Conservation (phyloP, 306 rosid species). For the Luffa aegyptiaca region DNA sequence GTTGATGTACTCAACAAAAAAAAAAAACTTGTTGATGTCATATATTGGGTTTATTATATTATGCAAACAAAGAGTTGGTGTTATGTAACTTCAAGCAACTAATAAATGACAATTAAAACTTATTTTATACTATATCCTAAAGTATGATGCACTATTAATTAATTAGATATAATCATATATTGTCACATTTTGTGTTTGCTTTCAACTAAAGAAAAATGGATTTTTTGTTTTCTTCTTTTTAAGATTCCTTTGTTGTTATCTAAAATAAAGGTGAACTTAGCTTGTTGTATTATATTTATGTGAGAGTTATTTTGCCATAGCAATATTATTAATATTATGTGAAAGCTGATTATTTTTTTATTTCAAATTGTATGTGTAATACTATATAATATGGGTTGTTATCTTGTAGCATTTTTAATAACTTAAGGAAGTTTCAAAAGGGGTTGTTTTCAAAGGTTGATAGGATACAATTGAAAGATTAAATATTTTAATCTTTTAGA, state of each 20-base stretch:
- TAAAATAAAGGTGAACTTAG: neutral
- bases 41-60: neutral
- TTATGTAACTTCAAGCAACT: neutral
- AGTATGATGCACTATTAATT: neutral
- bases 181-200: constrained; percentile 6
- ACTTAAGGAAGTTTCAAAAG: neutral
- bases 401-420: neutral
- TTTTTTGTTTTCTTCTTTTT: neutral
- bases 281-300: neutral
- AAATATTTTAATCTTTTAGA: neutral
- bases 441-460: neutral
- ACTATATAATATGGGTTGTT: neutral
- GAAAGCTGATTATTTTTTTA: neutral
- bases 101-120: neutral
- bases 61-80: neutral
- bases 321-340: neutral
- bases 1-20: no score
- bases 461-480: neutral
- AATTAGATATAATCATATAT: neutral
- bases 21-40: neutral
- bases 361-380: neutral
- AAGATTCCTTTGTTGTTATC: constrained; percentile 9
- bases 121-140: neutral
- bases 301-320: neutral
- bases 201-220: neutral